Percentiles rank a stretch among this genome's conserved stretches.
These are phyloP conservation scores for Crataegus laevigata DNA, from an alignment of 306 rosid genomes.

Conservation along the genomic window DNA sequence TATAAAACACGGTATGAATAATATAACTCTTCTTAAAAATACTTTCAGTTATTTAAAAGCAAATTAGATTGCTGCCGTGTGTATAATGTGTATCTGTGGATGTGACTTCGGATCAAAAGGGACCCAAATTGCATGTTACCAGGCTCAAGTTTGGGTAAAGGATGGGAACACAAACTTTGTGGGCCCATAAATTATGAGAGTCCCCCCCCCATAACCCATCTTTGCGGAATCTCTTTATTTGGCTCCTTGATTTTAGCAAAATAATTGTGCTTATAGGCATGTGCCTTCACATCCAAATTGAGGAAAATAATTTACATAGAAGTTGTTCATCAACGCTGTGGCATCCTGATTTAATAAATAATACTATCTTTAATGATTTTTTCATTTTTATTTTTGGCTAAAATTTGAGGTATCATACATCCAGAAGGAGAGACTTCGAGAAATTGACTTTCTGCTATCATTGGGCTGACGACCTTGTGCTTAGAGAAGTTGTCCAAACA, in stretches of 20 bases:
- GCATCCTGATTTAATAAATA: too few species aligned
- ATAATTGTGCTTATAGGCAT: background rate
- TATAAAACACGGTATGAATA: too few species aligned
- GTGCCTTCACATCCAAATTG: background rate
- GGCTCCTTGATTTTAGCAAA: background rate
- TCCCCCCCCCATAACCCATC: slow-evolving; percentile 1
- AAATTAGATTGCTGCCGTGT: background rate
- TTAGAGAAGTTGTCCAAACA: too few species aligned
- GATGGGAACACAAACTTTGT: background rate
- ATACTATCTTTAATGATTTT: too few species aligned
- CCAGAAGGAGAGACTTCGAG: too few species aligned
- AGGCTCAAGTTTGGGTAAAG: background rate
- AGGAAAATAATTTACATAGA: background rate
- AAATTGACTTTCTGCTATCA: too few species aligned
- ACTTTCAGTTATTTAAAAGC: too few species aligned
- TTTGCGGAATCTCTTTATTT: background rate
- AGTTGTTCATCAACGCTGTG: too few species aligned
- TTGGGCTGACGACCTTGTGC: too few species aligned
- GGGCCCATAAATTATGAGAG: background rate
- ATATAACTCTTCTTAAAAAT: too few species aligned
- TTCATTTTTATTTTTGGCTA: too few species aligned
- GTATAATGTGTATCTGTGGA: background rate
- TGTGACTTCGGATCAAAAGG: background rate
- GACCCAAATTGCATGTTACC: slow-evolving; percentile 18
- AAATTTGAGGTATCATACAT: too few species aligned